Evolutionary conservation across 345 rosid species (phyloP), one percentile per base, ranked within the genome.

Genomic region (Euphorbia peplus): DNA sequence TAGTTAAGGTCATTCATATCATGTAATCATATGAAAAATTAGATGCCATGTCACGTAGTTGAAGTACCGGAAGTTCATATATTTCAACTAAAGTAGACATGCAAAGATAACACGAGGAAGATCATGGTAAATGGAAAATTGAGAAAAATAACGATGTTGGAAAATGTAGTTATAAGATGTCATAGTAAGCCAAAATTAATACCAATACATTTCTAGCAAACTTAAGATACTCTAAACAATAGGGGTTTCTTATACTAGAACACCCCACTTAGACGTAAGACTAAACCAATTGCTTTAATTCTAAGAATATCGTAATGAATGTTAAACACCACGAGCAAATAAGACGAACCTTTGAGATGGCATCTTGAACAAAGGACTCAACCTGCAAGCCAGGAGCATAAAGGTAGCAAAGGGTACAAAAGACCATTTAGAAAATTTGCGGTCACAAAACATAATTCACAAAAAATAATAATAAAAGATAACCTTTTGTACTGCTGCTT

Each of bases 401-500:
- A 70, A 66, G 67, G 65, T 71, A 68, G 15, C 75, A 73, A 61
- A 73, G 8, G 58, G 47, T 21, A 72, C 3, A 60, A 63, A 66
- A 44, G 48, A 21, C 25, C 50, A 51, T 66, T 72, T 47, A 39
- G 68, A 46, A 35, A 53, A 3, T 13, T 51, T 48, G 63, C 63
- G 14, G 75, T 63, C 62, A 52, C 14, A 51, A 18, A 70, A n/a
- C 8, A 55, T 14, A 44, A 29, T 8, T n/a, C n/a, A n/a, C n/a
- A n/a, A 26, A 61, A 14, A 8, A 8, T 7, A 19, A 64, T 22
- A 4, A 3, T 6, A n/a, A 64, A 13, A 48, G 60, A 72, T 51
- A 66, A 91, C 98, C 98, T 95, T 95, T 47, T 90, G 76, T 44
- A 95, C 68, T 52, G 93, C 98, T 77, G 97, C 91, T 80, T 88